These are phyloP conservation scores for Xylaria sp. DNA, from an alignment of 2,329 filamentous ascomycete genomes.

Conservation along the genomic window DNA sequence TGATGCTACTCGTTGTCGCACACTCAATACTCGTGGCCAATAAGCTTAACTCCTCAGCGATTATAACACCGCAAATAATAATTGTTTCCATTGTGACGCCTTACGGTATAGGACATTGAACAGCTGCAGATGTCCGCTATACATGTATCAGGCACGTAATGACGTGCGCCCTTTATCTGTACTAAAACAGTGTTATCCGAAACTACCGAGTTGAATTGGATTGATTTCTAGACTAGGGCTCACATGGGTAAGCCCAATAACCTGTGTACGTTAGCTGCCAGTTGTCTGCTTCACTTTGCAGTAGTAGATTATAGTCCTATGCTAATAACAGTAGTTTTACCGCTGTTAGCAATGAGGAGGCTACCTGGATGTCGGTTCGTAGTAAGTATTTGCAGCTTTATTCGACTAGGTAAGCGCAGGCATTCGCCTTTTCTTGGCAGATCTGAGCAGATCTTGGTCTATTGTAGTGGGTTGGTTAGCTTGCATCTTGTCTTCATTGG, in stretches of 20 bases:
- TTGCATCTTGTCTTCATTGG: not conserved
- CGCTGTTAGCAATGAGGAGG: too few species aligned
- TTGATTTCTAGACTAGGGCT: constrained; percentile 8
- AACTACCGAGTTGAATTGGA: constrained; percentile 4
- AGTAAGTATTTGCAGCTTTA: not conserved
- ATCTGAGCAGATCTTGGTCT: not conserved
- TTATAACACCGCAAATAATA: not conserved
- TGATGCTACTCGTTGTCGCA: not conserved
- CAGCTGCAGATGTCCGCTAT: not conserved
- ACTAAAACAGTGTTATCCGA: not conserved
- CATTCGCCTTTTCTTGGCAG: not conserved
- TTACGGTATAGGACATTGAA: not conserved
- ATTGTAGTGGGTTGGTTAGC: not conserved
- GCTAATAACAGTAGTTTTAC: too few species aligned
- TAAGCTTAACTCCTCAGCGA: not conserved
- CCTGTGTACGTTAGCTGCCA: not conserved
- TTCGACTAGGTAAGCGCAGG: not conserved
- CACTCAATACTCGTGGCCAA: not conserved
- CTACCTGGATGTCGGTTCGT: not conserved
- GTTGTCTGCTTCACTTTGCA: not conserved
- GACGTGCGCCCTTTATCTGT: not conserved
- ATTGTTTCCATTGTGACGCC: not conserved
- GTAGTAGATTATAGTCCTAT: not conserved
- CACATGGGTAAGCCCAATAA: constrained; percentile 9
- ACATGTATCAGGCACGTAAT: not conserved